A percentile compares a stretch with the other conserved stretches of the same genome.
These are phyloP conservation scores for Phyllosticta citrichinensis DNA, from an alignment of 2,329 filamentous ascomycete genomes.

Conservation along the genomic window DNA sequence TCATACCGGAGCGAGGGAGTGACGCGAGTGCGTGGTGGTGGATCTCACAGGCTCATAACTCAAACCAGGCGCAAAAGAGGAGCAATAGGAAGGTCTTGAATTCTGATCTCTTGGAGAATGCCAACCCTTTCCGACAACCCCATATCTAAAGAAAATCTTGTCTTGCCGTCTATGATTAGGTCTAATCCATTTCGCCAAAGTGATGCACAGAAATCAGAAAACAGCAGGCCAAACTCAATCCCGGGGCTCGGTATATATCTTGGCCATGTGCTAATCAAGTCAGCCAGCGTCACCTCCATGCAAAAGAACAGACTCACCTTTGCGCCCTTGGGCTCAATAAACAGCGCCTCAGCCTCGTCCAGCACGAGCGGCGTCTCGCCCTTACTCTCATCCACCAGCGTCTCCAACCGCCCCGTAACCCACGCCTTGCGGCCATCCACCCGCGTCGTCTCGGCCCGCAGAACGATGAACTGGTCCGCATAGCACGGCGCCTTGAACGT, in stretches of 20 bases:
- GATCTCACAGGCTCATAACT: no score
- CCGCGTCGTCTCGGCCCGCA: constrained; percentile 70
- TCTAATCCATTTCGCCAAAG: not conserved
- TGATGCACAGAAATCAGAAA: not conserved
- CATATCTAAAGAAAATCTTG: no score
- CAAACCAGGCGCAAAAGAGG: no score
- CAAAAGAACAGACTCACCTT: constrained; percentile 25
- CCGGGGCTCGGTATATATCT: not conserved
- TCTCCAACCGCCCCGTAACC: constrained; percentile 81
- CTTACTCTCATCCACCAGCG: constrained; percentile 63
- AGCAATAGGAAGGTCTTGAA: no score
- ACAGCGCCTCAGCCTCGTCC: constrained; percentile 76
- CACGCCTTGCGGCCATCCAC: constrained; percentile 91
- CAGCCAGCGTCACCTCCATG: not conserved
- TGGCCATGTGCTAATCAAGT: not conserved
- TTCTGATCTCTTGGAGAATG: no score
- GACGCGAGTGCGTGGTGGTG: no score
- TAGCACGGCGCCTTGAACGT: constrained; percentile 75
- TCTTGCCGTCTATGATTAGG: not conserved
- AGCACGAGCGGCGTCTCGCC: constrained; percentile 53
- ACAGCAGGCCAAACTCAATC: not conserved
- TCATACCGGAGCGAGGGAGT: no score
- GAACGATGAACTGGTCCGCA: constrained; percentile 65
- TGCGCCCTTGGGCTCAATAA: constrained; percentile 79
- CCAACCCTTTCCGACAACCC: no score